phyloP scores from a whole-genome alignment of 140 eudicot species.

The Bidens hawaiensis region DNA sequence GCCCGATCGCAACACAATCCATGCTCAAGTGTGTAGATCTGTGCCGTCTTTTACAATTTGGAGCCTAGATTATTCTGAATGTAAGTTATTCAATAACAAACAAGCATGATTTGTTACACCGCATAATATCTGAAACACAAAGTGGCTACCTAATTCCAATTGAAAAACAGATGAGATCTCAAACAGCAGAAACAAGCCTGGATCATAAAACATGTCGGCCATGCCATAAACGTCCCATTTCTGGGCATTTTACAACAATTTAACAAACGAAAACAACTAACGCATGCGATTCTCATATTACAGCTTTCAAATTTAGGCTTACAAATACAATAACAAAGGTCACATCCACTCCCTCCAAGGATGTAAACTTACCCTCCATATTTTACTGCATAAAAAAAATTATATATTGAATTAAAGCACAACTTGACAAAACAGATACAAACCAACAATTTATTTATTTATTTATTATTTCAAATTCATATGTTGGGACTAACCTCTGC shows the following conservation, averaged over 20 bases:
- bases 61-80: background rate
- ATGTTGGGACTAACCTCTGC: slow-evolving; percentile 38
- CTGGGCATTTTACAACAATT: slow-evolving; percentile 36
- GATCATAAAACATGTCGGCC: slow-evolving; percentile 25
- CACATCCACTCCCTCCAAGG: slow-evolving; percentile 24
- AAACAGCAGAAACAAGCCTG: slow-evolving; percentile 26
- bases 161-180: background rate
- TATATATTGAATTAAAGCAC: background rate
- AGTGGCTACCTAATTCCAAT: background rate
- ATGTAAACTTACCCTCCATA: slow-evolving; percentile 24
- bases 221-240: slow-evolving; percentile 20
- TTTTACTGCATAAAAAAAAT: slow-evolving; percentile 33
- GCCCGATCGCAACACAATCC: background rate
- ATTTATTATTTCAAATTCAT: background rate
- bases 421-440: background rate
- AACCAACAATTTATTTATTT: slow-evolving; percentile 7
- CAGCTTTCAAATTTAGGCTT: slow-evolving; percentile 20
- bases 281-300: slow-evolving; percentile 27
- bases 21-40: no score
- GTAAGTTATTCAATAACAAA: background rate
- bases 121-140: background rate
- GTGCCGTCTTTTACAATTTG: background rate
- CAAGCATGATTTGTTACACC: background rate
- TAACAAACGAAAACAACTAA: slow-evolving; percentile 20
- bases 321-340: slow-evolving; percentile 36